Conservation (phyloP, 2,329 filamentous ascomycete species). For the Parafenestella ontariensis region DNA sequence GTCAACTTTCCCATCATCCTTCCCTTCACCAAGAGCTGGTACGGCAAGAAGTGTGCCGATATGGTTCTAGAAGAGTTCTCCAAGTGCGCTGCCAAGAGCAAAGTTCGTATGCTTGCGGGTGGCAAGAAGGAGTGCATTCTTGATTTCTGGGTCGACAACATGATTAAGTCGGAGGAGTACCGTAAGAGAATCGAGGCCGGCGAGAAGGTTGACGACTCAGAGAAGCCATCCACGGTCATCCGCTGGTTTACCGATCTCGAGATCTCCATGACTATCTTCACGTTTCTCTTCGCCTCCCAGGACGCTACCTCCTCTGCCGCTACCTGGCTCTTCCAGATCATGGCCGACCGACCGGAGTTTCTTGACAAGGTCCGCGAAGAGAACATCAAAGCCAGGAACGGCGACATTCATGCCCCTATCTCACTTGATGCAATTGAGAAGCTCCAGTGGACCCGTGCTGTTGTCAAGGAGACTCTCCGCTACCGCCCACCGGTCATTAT, state of each 20-base stretch:
- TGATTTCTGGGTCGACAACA: conserved; percentile 84
- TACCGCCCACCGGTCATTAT: conserved; percentile 97
- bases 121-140: conserved; percentile 90
- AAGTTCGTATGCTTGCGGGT: conserved; percentile 87
- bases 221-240: conserved; percentile 83
- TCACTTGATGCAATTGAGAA: conserved; percentile 87
- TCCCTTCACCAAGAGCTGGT: conserved; percentile 95
- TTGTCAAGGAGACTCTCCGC: conserved; percentile 72
- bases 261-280: conserved; percentile 92
- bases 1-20: conserved; percentile 91
- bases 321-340: conserved; percentile 94
- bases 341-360: conserved; percentile 91
- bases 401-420: conserved; percentile 73
- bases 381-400: conserved; percentile 78
- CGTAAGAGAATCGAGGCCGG: conserved; percentile 79
- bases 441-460: conserved; percentile 87
- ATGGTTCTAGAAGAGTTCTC: conserved; percentile 90
- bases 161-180: conserved; percentile 85
- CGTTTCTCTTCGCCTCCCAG: conserved; percentile 96
- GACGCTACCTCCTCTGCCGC: conserved; percentile 93
- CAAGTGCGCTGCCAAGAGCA: conserved; percentile 92
- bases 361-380: conserved; percentile 91
- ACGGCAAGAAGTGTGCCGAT: conserved; percentile 93
- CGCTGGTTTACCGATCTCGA: conserved; percentile 90
- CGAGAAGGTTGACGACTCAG: conserved; percentile 62